Evolutionary conservation across 768 basidiomycete species (phyloP).

Genomic region (Russula dissimulans): DNA sequence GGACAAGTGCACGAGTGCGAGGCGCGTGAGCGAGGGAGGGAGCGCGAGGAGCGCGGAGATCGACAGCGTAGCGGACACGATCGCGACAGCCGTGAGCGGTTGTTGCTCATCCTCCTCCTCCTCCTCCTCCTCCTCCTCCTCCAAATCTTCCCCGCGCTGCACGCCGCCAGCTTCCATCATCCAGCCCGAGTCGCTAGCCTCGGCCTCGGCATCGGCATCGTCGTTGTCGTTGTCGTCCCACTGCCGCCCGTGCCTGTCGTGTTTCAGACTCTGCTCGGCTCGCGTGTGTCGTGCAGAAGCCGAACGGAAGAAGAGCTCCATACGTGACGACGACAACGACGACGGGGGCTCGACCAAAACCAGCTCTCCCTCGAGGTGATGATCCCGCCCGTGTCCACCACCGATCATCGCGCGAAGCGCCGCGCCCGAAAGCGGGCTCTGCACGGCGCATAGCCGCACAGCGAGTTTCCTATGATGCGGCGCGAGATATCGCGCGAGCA

Average conservation of each 20-base stretch:
- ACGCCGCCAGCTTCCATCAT: no score
- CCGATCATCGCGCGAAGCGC: slow-evolving; percentile 44
- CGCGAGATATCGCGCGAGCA: slow-evolving; percentile 44
- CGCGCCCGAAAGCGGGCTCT: slow-evolving; percentile 42
- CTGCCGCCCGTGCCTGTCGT: no score
- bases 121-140: not conserved
- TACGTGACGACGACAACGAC: slow-evolving; percentile 34
- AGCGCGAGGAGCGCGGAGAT: slow-evolving; percentile 39
- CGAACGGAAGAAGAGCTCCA: slow-evolving; percentile 31
- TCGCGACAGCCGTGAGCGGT: slow-evolving; percentile 28
- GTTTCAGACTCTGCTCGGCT: not conserved
- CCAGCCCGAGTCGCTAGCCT: not conserved
- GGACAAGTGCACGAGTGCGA: slow-evolving; percentile 48
- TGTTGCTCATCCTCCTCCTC: not conserved
- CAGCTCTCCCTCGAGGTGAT: slow-evolving; percentile 50
- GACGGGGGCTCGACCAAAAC: slow-evolving; percentile 51
- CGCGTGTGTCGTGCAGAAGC: not conserved
- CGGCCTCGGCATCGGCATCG: slow-evolving; percentile 1
- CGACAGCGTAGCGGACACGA: slow-evolving; percentile 42
- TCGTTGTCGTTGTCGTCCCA: not conserved
- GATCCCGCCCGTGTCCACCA: slow-evolving; percentile 22
- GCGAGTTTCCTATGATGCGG: slow-evolving; percentile 50
- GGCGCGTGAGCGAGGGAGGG: slow-evolving; percentile 55
- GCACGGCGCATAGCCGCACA: slow-evolving; percentile 49
- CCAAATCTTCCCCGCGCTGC: not conserved